These are phyloP conservation scores for Plantago lanceolata DNA, from an alignment of 305 asterid genomes.

Conservation along the genomic window DNA sequence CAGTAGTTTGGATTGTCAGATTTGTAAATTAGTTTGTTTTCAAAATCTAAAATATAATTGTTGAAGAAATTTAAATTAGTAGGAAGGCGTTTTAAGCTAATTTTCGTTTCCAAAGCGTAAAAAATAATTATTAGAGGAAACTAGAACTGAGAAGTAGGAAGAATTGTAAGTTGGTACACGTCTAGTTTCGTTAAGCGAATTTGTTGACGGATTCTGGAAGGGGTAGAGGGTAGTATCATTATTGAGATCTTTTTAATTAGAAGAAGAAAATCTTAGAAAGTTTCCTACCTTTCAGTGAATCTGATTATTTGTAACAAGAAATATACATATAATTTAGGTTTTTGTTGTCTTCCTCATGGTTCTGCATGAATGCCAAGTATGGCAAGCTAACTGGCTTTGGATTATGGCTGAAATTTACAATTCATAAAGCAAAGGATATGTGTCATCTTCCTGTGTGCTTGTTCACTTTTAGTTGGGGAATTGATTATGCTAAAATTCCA, in stretches of 20 bases:
- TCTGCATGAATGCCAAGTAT: conserved; percentile 8
- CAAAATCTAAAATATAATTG: background rate
- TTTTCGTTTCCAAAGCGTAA: background rate
- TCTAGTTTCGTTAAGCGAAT: background rate
- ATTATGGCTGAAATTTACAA: background rate
- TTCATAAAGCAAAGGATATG: background rate
- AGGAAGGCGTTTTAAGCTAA: background rate
- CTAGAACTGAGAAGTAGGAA: no score
- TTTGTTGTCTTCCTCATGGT: conserved; percentile 4
- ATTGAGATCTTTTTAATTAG: background rate
- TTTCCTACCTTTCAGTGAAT: conserved; percentile 1
- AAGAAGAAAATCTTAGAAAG: background rate
- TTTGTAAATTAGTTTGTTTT: background rate
- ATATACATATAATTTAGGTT: conserved; percentile 2
- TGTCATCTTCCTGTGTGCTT: conserved; percentile 3
- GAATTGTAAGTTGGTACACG: background rate
- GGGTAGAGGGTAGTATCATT: no score
- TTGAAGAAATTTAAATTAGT: background rate
- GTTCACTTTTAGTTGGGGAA: conserved; percentile 4
- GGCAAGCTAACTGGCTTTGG: background rate
- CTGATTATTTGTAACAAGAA: conserved; percentile 1
- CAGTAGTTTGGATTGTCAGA: background rate
- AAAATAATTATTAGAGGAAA: no score
- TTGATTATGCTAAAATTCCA: background rate
- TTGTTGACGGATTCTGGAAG: background rate